phyloP scores from a whole-genome alignment of 2,329 filamentous ascomycete genomes.

The Scortechinia acanthostroma region DNA sequence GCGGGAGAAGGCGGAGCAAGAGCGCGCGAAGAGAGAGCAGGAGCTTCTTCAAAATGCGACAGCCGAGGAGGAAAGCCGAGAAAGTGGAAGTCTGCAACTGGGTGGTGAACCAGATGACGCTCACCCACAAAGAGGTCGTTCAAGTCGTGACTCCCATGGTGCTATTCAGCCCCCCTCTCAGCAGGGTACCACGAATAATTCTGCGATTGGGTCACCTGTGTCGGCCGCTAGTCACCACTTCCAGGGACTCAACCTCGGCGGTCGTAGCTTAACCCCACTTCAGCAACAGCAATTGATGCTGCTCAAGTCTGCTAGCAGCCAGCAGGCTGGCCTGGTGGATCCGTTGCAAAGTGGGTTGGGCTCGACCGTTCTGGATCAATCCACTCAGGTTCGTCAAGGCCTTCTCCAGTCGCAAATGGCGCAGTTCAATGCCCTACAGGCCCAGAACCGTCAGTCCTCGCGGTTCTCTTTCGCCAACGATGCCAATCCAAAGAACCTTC shows the following conservation, averaged over 20 bases:
- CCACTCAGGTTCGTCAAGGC: background rate
- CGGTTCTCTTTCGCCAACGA: constrained; percentile 2
- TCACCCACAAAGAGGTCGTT: background rate
- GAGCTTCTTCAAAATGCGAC: background rate
- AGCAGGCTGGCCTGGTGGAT: constrained; percentile 1
- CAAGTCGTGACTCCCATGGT: background rate
- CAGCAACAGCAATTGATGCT: constrained; percentile 3
- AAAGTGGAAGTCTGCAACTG: background rate
- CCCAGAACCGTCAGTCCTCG: background rate
- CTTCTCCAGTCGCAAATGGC: background rate
- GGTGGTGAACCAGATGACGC: constrained; percentile 1
- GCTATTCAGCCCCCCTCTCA: constrained; percentile 1
- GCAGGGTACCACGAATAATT: background rate
- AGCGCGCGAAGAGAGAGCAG: constrained; percentile 8
- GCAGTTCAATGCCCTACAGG: constrained; percentile 1
- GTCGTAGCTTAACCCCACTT: background rate
- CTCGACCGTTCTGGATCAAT: background rate
- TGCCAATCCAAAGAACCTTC: background rate
- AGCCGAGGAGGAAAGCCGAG: background rate
- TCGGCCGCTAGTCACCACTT: background rate
- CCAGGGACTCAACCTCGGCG: background rate
- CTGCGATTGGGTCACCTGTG: background rate
- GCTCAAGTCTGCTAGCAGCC: background rate
- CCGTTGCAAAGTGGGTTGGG: background rate
- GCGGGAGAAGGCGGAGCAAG: constrained; percentile 63